These are phyloP conservation scores for Suillus subalutaceus DNA, from an alignment of 768 basidiomycete species.

Conservation along the genomic window DNA sequence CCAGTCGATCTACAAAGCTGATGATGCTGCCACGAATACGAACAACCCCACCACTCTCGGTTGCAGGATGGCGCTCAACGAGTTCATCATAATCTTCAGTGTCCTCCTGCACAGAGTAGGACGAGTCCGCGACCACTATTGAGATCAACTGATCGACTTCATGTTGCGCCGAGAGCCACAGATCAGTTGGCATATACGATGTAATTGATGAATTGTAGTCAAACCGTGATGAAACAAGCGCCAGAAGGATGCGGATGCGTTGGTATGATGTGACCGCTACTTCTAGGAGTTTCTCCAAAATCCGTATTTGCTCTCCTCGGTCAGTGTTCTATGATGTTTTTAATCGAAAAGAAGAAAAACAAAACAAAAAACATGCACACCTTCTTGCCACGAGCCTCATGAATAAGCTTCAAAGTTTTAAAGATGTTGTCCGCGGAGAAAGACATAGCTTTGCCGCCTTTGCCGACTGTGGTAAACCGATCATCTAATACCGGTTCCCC, in stretches of 20 bases:
- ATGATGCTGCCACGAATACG: constrained; percentile 94
- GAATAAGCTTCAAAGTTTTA: constrained; percentile 87
- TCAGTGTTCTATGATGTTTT: constrained; percentile 82
- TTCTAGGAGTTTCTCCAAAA: constrained; percentile 83
- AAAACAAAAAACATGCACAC: constrained; percentile 47
- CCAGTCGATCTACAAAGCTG: constrained; percentile 92
- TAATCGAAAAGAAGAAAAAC: constrained; percentile 6
- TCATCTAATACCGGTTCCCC: constrained; percentile 49
- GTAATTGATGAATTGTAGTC: constrained; percentile 92
- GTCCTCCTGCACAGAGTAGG: constrained; percentile 84
- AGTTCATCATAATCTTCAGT: constrained; percentile 93
- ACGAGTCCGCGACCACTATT: constrained; percentile 68
- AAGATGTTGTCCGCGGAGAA: constrained; percentile 86
- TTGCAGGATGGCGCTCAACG: constrained; percentile 75
- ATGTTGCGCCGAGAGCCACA: constrained; percentile 84
- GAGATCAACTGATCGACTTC: constrained; percentile 90
- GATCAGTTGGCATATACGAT: constrained; percentile 88
- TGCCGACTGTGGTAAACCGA: constrained; percentile 89
- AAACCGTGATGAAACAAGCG: constrained; percentile 92
- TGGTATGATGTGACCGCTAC: constrained; percentile 90
- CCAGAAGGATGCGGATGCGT: constrained; percentile 90
- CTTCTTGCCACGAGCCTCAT: constrained; percentile 97
- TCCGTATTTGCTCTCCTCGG: constrained; percentile 90
- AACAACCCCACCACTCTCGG: constrained; percentile 73
- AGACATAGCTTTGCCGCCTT: constrained; percentile 81